A percentile compares a stretch with the other conserved stretches of the same genome.
Conservation (phyloP, 2,329 filamentous ascomycete species). For the Amylocarpus encephaloides region DNA sequence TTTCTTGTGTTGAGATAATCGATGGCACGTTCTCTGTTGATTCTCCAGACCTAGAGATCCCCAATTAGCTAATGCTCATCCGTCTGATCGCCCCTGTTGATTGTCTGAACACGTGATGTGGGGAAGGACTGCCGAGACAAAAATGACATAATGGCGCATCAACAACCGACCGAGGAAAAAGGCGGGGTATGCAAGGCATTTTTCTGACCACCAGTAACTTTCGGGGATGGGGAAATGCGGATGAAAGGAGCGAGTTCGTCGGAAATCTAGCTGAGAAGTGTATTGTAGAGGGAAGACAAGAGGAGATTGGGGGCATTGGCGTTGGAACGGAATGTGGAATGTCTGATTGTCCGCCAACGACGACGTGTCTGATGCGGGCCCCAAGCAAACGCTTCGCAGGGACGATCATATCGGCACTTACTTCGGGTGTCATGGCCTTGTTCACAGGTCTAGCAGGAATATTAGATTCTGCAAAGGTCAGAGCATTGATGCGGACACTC, state of each 20-base stretch:
- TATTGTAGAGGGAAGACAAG: background rate
- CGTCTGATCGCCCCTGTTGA: background rate
- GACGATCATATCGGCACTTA: slow-evolving; percentile 46
- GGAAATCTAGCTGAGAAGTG: no score
- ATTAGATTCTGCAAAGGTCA: slow-evolving; percentile 9
- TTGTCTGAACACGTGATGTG: slow-evolving; percentile 16
- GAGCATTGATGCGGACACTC: slow-evolving; percentile 1
- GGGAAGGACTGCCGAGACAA: slow-evolving; percentile 7
- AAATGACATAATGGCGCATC: slow-evolving; percentile 23
- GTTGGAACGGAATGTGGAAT: no score
- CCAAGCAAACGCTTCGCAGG: slow-evolving; percentile 4
- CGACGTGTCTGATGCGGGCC: background rate
- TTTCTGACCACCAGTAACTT: no score
- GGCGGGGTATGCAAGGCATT: slow-evolving; percentile 17
- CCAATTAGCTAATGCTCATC: slow-evolving; percentile 13
- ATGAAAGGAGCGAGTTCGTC: background rate
- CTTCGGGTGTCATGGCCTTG: slow-evolving; percentile 96
- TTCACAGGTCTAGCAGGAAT: slow-evolving; percentile 63
- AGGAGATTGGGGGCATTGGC: no score
- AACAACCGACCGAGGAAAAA: slow-evolving; percentile 12
- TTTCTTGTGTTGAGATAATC: slow-evolving; percentile 99
- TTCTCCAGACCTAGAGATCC: slow-evolving; percentile 82
- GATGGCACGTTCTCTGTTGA: slow-evolving; percentile 97
- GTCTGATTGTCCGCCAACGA: no score
- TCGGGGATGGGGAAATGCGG: background rate